Conservation (phyloP, 1,139 yeast genomes). For the Pichia sp. region DNA sequence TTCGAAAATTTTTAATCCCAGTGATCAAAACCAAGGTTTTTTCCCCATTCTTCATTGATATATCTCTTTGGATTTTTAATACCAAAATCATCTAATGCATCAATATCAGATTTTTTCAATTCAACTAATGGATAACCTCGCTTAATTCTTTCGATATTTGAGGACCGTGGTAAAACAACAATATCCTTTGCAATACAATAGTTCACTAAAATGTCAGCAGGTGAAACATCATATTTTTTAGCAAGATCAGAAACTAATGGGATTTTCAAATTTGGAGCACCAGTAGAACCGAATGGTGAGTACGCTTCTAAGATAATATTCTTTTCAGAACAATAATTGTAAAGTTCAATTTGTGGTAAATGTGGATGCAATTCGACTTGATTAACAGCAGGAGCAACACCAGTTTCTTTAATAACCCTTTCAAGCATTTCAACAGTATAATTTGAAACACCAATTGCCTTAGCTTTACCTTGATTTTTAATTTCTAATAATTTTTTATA, state of each 20-base stretch:
- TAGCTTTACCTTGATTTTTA: conserved; percentile 33
- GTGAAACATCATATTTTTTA: conserved; percentile 38
- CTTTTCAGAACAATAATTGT: conserved; percentile 44
- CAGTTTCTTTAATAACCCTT: conserved; percentile 40
- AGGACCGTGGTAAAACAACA: conserved; percentile 50
- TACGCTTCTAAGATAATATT: conserved; percentile 59
- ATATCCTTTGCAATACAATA: conserved; percentile 49
- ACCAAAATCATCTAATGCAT: conserved; percentile 34
- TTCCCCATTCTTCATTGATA: conserved; percentile 29
- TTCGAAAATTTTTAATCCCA: conserved; percentile 9
- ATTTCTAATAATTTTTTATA: conserved; percentile 45
- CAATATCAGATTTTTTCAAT: not conserved
- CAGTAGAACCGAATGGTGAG: conserved; percentile 59
- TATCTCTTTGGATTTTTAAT: conserved; percentile 37
- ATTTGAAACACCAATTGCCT: conserved; percentile 59
- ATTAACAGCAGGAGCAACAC: conserved; percentile 44
- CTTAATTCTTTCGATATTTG: conserved; percentile 32
- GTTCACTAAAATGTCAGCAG: conserved; percentile 45
- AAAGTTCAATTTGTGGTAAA: conserved; percentile 59
- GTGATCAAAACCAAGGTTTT: conserved; percentile 20
- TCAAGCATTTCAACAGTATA: conserved; percentile 43
- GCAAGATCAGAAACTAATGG: conserved; percentile 40
- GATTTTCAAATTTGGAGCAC: conserved; percentile 49
- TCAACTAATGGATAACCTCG: conserved; percentile 17
- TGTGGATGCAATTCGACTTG: conserved; percentile 63